A percentile compares a stretch with the other conserved stretches of the same genome.
phyloP scores from a whole-genome alignment of 495 filamentous ascomycete genomes.

The Lineolata rhizophorae region DNA sequence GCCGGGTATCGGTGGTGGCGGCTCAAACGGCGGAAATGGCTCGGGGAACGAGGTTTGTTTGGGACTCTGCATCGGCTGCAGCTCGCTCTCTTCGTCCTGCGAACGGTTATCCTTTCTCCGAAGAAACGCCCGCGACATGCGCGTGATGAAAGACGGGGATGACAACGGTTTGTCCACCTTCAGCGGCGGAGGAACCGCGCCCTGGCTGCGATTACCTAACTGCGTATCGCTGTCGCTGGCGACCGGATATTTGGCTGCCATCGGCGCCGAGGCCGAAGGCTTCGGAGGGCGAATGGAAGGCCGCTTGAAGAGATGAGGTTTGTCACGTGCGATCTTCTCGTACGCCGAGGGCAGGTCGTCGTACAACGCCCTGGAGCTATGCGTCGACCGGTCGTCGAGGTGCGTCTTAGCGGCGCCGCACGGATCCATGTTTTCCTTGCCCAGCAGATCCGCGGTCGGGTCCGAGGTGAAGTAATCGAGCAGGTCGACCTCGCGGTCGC shows the following conservation, averaged over 20 bases:
- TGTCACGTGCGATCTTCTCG: too few relatives aligned
- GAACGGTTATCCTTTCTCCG: not conserved
- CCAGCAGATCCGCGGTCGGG: too few relatives aligned
- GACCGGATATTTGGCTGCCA: not conserved
- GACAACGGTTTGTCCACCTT: not conserved
- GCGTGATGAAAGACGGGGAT: not conserved
- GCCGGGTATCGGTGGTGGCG: too few relatives aligned
- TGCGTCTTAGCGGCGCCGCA: too few relatives aligned
- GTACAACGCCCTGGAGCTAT: constrained; percentile 6
- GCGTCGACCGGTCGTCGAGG: not conserved
- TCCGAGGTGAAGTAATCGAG: constrained; percentile 8
- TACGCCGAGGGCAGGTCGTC: constrained; percentile 6
- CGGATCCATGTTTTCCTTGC: too few relatives aligned
- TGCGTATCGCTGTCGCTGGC: not conserved
- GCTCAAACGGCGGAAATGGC: too few relatives aligned
- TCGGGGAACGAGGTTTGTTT: too few relatives aligned
- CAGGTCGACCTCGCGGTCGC: constrained; percentile 8
- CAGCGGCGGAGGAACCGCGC: too few relatives aligned
- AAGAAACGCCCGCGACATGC: not conserved
- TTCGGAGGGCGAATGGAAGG: constrained; percentile 1
- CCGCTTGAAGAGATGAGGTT: too few relatives aligned
- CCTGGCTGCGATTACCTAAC: too few relatives aligned
- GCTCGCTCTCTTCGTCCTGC: not conserved
- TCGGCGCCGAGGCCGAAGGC: constrained; percentile 2
- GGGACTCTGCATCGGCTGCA: not conserved